A percentile compares a stretch with the other conserved stretches of the same genome.
Evolutionary conservation across 2,329 filamentous ascomycete species (phyloP).

Genomic region (Phyllosticta capitalensis): DNA sequence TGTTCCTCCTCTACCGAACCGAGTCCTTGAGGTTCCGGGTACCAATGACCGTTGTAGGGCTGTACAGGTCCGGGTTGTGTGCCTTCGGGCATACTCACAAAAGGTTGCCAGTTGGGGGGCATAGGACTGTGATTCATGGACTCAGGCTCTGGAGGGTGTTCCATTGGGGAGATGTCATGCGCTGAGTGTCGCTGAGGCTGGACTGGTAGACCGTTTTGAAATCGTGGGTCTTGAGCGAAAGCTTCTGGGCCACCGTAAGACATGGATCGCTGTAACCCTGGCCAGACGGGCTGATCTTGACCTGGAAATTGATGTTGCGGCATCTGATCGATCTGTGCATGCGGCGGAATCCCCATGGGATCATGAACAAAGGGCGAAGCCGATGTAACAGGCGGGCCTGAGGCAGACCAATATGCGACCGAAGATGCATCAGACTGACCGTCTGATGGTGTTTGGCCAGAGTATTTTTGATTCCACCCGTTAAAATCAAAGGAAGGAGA

Average conservation of each 20-base stretch:
- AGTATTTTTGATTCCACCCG: neutral
- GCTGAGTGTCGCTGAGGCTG: conserved; percentile 1
- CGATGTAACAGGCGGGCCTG: conserved; percentile 24
- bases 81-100: neutral
- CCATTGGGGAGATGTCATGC: neutral
- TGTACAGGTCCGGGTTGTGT: conserved; percentile 6
- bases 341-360: conserved; percentile 19
- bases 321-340: conserved; percentile 16
- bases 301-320: conserved; percentile 26
- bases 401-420: conserved; percentile 16
- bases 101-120: conserved; percentile 1
- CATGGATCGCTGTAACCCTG: conserved; percentile 27
- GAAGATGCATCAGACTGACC: conserved; percentile 4
- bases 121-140: neutral
- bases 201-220: neutral
- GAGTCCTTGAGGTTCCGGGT: neutral
- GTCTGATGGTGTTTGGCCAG: conserved; percentile 4
- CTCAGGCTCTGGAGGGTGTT: neutral
- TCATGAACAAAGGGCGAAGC: conserved; percentile 20
- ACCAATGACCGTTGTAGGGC: conserved; percentile 5
- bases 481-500: conserved; percentile 14
- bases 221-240: conserved; percentile 22
- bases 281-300: conserved; percentile 22
- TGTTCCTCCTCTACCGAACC: conserved; percentile 10
- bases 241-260: conserved; percentile 32